Base-by-base conservation (phyloP, 306 rosid species). In the Fragaria iinumae region DNA sequence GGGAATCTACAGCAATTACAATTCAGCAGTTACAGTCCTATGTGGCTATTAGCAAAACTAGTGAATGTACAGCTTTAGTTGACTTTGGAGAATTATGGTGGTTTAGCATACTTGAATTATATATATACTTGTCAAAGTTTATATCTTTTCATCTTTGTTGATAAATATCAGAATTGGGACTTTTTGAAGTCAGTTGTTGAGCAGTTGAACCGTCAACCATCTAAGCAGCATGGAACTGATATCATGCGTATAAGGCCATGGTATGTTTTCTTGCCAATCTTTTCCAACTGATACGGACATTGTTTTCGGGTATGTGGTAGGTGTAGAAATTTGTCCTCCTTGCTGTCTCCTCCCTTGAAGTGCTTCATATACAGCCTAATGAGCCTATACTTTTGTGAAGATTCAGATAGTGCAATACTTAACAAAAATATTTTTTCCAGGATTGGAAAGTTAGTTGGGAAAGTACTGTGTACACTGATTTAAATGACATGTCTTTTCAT, bases 221-320 rank as follows among this genome's bases (percentile, higher is more conserved):
- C 95, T 36, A 90, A 88, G 88, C 93, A 83, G 84, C 87, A 80
- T 57, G 87, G 96, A 83, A 90, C 95, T 32, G 88, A 94, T 81
- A 83, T 94, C 64, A 90, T 88, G 96, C 97, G 96, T 74, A 92
- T 94, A 81, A 86, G 98, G 81, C 88, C 80, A 18, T 92, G 96
- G 97, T 94, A 87, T 41, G 86, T 77, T 73, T 73, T 75, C 69
- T 63, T 38, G 41, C 32, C 80, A 11, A 65, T 48, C 43, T 38
- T 57, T 67, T 67, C 76, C 78, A 0, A 3, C 29, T 70, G 49
- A 50, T 50, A 34, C 52, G 48, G 44, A 71, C 49, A 45, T 80
- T 57, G 2, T 53, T 36, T 52, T 36, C 12, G 53, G 23, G 23
- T 41, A 56, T 71, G 63, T 50, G 45, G 45, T 71, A 3, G 48